Conservation (phyloP, 306 rosid species). For the Prunus fruticosa region DNA sequence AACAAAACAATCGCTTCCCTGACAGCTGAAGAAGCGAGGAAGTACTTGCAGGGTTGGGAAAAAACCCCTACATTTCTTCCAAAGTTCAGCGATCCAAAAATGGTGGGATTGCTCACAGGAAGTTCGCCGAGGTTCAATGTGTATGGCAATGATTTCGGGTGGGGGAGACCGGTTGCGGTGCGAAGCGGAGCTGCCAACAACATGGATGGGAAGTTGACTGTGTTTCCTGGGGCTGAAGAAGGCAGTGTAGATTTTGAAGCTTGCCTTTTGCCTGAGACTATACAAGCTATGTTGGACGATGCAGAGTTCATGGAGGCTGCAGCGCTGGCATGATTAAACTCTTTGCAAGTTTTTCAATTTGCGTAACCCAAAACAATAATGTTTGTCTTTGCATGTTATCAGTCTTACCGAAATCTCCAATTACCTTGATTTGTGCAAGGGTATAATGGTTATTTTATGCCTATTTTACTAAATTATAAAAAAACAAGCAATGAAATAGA, state of each 20-base stretch:
- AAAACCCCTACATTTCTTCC: slow-evolving; percentile 5
- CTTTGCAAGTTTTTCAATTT: no score
- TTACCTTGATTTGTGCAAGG: no score
- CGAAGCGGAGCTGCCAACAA: not conserved
- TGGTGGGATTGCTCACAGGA: not conserved
- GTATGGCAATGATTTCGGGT: slow-evolving; percentile 29
- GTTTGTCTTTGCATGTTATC: no score
- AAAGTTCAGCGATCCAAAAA: not conserved
- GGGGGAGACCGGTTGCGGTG: slow-evolving; percentile 15
- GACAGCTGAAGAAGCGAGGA: slow-evolving; percentile 15
- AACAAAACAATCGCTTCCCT: slow-evolving; percentile 23
- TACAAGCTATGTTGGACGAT: not conserved
- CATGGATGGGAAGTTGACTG: not conserved
- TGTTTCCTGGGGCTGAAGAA: not conserved
- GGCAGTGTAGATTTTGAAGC: not conserved
- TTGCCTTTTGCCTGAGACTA: not conserved
- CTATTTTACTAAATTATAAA: no score
- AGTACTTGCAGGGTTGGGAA: slow-evolving; percentile 22
- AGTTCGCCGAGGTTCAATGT: slow-evolving; percentile 44
- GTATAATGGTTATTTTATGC: no score
- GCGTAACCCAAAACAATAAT: no score
- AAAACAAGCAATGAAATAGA: no score
- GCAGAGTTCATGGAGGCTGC: not conserved
- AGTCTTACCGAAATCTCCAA: no score
- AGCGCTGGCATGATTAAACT: no score